Base-by-base conservation (phyloP, 192 early-diverging fungal genomes). In the Coemansia furcata region DNA sequence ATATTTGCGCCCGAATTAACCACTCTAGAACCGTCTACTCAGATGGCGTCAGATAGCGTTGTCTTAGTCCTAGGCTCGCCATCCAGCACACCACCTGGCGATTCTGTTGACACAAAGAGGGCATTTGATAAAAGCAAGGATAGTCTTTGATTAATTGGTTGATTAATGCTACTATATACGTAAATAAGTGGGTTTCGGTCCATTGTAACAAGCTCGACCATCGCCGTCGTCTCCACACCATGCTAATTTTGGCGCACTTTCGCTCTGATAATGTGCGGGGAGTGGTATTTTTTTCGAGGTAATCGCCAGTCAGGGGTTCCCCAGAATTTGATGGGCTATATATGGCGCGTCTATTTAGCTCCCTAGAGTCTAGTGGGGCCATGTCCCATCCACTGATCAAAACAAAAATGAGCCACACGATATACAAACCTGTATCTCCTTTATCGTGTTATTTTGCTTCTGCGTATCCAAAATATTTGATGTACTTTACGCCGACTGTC, bases 21-120 rank as follows among this genome's bases (percentile, higher is more conserved):
- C 6, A 32, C 8, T 30, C 39, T 23, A 0, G 50, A 8, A 12
- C 46, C n/a, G n/a, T 36, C 17, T n/a, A 30, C n/a, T 9, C 36
- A 47, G 40, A 57, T 52, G 61, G 68, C 61, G 3, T 40, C 50
- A 2, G 68, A 63, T 6, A 63, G 68, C 32, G 61, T 55, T 21
- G 50, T 63, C 15, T 58, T 69, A 33, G 50, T 58, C 40, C 32
- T 69, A 10, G 60, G 33, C 2, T 38, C 38, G 33, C 2, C 50
- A 14, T 14, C 50, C 5, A 14, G 11, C 29, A n/a, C 50, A 2
- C 19, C 46, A 21, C 46, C n/a, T 2, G n/a, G 44, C n/a, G n/a
- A 8, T n/a, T 0, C 3, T 17, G 44, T 7, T 46, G 44, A 38
- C 37, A 9, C 7, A 0, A 38, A 38, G 37, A 6, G 10, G 37